Conservation (phyloP, 1,284 basidiomycete genomes). For the Ganoderma resinaceum region DNA sequence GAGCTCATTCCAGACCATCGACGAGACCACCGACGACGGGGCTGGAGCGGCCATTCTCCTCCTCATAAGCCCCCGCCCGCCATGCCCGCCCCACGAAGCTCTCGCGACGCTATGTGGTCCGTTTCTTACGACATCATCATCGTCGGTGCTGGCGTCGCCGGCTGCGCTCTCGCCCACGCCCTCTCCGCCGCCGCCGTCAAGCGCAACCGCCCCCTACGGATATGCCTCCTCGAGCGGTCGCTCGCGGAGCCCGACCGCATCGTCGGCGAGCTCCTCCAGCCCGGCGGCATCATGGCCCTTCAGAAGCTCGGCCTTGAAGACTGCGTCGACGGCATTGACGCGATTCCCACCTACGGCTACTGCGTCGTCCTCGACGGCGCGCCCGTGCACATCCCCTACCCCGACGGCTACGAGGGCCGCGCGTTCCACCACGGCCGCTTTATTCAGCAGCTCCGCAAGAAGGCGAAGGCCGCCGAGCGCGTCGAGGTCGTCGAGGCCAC, state of each 20-base stretch:
- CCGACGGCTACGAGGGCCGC: conserved; percentile 72
- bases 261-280: conserved; percentile 96
- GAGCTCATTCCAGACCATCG: conserved; percentile 29
- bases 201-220: conserved; percentile 67
- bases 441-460: conserved; percentile 79
- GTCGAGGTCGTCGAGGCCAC: conserved; percentile 87
- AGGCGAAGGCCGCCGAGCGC: conserved; percentile 63
- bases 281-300: conserved; percentile 87
- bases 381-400: conserved; percentile 90
- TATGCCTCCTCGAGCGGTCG: conserved; percentile 88
- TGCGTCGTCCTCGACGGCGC: conserved; percentile 77
- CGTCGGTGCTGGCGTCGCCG: conserved; percentile 91
- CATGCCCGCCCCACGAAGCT: conserved; percentile 1
- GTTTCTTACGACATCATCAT: conserved; percentile 77
- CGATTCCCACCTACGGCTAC: conserved; percentile 88
- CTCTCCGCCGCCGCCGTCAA: conserved; percentile 58
- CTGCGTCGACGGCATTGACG: conserved; percentile 87
- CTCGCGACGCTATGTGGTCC: conserved; percentile 29
- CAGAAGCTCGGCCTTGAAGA: conserved; percentile 79
- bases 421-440: conserved; percentile 97
- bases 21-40: conserved; percentile 25
- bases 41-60: conserved; percentile 25
- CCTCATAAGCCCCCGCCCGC: conserved; percentile 16
- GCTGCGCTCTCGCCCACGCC: conserved; percentile 77
- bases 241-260: conserved; percentile 94